These are phyloP conservation scores for Lentinula raphanica DNA, from an alignment of 768 basidiomycete genomes.

Conservation along the genomic window DNA sequence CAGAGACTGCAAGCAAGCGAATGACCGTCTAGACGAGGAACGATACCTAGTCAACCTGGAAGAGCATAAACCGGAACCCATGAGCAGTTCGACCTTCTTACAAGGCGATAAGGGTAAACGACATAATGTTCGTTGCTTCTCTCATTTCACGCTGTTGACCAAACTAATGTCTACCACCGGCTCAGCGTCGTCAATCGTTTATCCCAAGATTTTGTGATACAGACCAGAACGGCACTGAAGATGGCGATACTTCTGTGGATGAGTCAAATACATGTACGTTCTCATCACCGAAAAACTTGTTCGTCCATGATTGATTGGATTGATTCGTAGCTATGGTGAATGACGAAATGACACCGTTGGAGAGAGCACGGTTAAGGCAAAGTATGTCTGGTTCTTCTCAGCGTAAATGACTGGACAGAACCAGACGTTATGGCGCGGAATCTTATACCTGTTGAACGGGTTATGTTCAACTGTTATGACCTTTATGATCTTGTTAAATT, in stretches of 20 bases:
- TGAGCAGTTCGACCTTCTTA: not conserved
- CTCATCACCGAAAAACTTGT: not conserved
- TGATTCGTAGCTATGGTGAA: conserved; percentile 34
- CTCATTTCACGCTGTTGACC: not conserved
- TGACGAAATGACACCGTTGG: conserved; percentile 62
- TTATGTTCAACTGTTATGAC: not conserved
- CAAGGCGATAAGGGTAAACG: not conserved
- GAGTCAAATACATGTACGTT: conserved; percentile 40
- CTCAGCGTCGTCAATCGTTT: conserved; percentile 69
- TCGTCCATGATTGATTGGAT: conserved; percentile 15
- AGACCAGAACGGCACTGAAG: conserved; percentile 18
- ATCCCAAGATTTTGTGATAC: conserved; percentile 49
- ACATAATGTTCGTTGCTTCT: conserved; percentile 59
- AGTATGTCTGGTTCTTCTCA: not conserved
- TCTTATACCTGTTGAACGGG: not conserved
- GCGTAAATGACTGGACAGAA: not conserved
- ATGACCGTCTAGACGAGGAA: conserved; percentile 54
- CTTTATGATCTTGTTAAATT: not conserved
- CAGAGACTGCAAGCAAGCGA: conserved; percentile 76
- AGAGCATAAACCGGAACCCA: conserved; percentile 50
- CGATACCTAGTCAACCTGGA: conserved; percentile 64
- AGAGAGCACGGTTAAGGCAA: conserved; percentile 52
- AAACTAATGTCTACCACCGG: not conserved
- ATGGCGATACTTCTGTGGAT: conserved; percentile 38
- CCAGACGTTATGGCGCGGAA: not conserved